Evolutionary conservation across 2,329 filamentous ascomycete genomes (phyloP).

Genomic region (Aspergillus ochraceoroseus): DNA sequence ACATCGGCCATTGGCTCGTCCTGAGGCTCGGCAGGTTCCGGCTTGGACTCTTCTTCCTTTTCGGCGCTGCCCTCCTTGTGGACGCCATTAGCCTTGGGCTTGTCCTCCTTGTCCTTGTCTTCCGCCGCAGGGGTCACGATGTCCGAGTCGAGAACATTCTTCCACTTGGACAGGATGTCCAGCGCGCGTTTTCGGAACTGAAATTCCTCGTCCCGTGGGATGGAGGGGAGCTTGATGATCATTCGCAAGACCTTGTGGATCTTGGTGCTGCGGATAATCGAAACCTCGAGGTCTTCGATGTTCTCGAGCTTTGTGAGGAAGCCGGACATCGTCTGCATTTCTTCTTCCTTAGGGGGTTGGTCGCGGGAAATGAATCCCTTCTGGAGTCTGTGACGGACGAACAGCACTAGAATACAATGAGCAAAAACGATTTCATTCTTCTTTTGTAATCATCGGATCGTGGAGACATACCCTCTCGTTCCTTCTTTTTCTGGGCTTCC

Average conservation of each 20-base stretch:
- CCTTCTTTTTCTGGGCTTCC: conserved; percentile 53
- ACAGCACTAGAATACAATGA: conserved; percentile 59
- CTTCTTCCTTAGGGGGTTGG: conserved; percentile 73
- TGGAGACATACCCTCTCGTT: conserved; percentile 50
- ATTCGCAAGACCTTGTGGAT: conserved; percentile 98
- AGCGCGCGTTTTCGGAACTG: conserved; percentile 81
- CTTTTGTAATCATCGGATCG: not conserved
- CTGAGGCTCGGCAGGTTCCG: conserved; percentile 31
- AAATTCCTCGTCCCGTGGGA: conserved; percentile 84
- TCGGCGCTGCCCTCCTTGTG: conserved; percentile 37
- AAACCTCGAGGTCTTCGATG: conserved; percentile 74
- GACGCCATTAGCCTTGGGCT: conserved; percentile 44
- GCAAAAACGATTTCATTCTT: conserved; percentile 11
- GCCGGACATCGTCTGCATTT: conserved; percentile 45
- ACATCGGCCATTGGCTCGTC: conserved; percentile 39
- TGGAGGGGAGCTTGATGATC: conserved; percentile 78
- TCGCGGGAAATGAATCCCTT: conserved; percentile 87
- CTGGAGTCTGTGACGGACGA: conserved; percentile 88
- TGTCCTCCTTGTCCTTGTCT: conserved; percentile 39
- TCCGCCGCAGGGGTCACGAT: conserved; percentile 39
- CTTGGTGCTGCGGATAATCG: conserved; percentile 86
- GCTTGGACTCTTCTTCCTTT: conserved; percentile 36
- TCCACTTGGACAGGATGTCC: conserved; percentile 81
- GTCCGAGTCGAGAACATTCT: conserved; percentile 67
- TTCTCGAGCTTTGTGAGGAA: conserved; percentile 68